Evolutionary conservation across 257 asterid genomes (phyloP).

Genomic region (Cruciata laevipes): DNA sequence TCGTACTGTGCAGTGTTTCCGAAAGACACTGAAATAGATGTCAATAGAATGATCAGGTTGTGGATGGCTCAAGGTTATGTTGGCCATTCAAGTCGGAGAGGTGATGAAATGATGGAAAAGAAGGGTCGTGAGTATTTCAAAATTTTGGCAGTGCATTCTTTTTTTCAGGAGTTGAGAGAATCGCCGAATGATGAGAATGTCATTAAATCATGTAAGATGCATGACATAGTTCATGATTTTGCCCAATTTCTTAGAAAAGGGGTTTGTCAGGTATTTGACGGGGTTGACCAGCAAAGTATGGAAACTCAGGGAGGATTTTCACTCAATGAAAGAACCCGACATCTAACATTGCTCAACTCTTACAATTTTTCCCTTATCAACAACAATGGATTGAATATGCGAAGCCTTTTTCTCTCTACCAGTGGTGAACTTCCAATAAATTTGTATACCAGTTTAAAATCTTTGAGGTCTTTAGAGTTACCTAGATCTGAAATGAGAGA

Average conservation of each 20-base stretch:
- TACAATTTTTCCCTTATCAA: background rate
- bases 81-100: background rate
- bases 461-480: background rate
- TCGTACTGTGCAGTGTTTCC: background rate
- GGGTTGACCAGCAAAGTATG: background rate
- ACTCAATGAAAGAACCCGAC: background rate
- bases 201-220: background rate
- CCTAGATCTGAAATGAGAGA: background rate
- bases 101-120: background rate
- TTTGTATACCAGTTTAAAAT: background rate
- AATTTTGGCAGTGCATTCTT: background rate
- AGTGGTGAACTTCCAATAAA: background rate
- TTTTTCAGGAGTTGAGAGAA: background rate
- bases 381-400: background rate
- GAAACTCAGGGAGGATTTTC: background rate
- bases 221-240: background rate
- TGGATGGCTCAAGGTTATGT: background rate
- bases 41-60: background rate
- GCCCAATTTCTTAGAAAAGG: background rate
- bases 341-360: background rate
- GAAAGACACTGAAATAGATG: background rate
- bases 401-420: background rate
- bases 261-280: background rate
- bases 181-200: background rate
- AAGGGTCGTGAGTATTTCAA: background rate